Evolutionary conservation across 2,329 filamentous ascomycete genomes (phyloP).

Genomic region (Colletotrichum sp.): DNA sequence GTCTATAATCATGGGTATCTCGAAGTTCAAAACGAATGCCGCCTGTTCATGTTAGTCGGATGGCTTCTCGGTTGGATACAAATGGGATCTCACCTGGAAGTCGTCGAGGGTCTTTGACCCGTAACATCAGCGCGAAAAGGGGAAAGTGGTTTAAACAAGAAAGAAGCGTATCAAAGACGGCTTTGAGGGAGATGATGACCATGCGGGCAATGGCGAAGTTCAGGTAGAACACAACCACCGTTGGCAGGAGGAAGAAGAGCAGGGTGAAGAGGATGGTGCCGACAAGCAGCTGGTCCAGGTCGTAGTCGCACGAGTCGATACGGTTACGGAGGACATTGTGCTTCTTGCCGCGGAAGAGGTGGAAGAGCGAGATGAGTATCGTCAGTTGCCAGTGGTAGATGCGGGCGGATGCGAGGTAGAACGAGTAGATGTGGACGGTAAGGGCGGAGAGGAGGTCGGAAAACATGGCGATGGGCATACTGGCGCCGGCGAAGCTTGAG

Average conservation of each 20-base stretch:
- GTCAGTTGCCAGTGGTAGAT: conserved; percentile 99
- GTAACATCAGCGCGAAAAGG: conserved; percentile 93
- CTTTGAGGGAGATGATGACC: conserved; percentile 93
- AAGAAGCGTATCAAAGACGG: conserved; percentile 85
- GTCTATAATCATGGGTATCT: conserved; percentile 66
- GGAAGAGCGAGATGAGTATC: conserved; percentile 96
- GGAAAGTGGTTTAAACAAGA: conserved; percentile 98
- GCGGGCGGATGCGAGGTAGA: conserved; percentile 94
- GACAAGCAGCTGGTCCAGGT: conserved; percentile 93
- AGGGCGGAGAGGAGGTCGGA: conserved; percentile 91
- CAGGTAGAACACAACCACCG: conserved; percentile 94
- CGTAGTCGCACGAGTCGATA: conserved; percentile 98
- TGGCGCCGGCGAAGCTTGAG: conserved; percentile 93
- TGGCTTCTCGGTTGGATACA: conserved; percentile 43
- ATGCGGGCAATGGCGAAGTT: conserved; percentile 95
- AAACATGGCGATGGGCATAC: conserved; percentile 94
- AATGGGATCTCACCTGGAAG: conserved; percentile 69
- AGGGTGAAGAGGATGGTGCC: conserved; percentile 97
- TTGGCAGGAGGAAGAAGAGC: conserved; percentile 92
- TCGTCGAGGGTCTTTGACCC: conserved; percentile 89
- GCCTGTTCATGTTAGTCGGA: conserved; percentile 53
- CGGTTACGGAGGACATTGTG: conserved; percentile 95
- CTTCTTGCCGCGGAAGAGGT: conserved; percentile 97
- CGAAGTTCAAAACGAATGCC: conserved; percentile 90
- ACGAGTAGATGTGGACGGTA: conserved; percentile 96